phyloP scores from a whole-genome alignment of 768 basidiomycete genomes.

The Agaricus subrufescens region DNA sequence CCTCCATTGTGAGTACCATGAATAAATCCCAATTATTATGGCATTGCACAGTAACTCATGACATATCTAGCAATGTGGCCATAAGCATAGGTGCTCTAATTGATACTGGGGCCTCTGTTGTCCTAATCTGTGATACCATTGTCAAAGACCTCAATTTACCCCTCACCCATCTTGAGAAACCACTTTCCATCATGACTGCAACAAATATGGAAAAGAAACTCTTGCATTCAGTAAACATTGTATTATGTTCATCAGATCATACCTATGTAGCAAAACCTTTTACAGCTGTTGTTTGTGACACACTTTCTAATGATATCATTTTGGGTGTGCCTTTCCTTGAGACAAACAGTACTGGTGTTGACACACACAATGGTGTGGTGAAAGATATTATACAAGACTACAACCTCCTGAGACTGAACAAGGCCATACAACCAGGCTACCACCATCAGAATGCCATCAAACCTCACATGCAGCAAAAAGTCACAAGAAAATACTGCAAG shows the following conservation, averaged over 20 bases:
- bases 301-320: constrained; percentile 22
- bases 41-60: no score
- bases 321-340: constrained; percentile 29
- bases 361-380: constrained; percentile 15
- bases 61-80: no score
- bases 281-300: constrained; percentile 18
- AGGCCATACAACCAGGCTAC: no score
- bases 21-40: no score
- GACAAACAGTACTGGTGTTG: constrained; percentile 27
- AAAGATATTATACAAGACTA: constrained; percentile 10
- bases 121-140: no score
- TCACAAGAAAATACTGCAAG: neutral
- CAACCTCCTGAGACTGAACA: neutral
- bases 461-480: neutral
- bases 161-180: neutral
- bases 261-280: constrained; percentile 14
- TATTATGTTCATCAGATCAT: constrained; percentile 10
- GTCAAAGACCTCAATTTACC: no score
- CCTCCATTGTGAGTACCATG: no score
- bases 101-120: no score
- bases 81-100: no score
- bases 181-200: constrained; percentile 9
- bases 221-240: constrained; percentile 15
- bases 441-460: no score
- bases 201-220: neutral